Conservation (phyloP, 768 basidiomycete species). For the Tulasnella sp. region DNA sequence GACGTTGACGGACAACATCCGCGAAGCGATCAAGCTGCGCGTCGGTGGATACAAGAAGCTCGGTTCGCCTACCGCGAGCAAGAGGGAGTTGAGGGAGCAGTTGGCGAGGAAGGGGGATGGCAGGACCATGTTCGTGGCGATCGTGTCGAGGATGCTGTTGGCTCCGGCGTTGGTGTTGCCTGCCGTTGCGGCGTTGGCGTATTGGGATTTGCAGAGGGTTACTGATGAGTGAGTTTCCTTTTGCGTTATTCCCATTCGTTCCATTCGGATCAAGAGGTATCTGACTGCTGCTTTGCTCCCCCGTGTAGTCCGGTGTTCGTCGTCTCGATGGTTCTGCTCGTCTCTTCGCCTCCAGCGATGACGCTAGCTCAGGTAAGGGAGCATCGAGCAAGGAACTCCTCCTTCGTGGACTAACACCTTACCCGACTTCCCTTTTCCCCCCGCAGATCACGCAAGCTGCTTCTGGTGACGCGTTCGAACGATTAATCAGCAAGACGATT, state of each 20-base stretch:
- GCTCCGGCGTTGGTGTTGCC: slow-evolving; percentile 78
- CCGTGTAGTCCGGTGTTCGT: slow-evolving; percentile 73
- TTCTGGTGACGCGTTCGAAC: slow-evolving; percentile 83
- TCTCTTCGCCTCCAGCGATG: slow-evolving; percentile 77
- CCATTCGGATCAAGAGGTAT: no score
- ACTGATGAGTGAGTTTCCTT: slow-evolving; percentile 65
- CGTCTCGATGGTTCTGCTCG: slow-evolving; percentile 74
- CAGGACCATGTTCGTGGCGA: slow-evolving; percentile 74
- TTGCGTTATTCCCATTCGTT: background rate
- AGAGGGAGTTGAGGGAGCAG: slow-evolving; percentile 41
- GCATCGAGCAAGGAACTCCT: slow-evolving; percentile 30
- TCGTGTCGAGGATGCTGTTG: slow-evolving; percentile 82
- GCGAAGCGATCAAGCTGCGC: slow-evolving; percentile 43
- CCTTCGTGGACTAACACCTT: background rate
- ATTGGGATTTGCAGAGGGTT: slow-evolving; percentile 53
- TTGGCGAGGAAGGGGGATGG: slow-evolving; percentile 57
- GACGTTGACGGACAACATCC: slow-evolving; percentile 42
- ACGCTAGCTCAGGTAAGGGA: slow-evolving; percentile 56
- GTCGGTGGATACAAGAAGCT: slow-evolving; percentile 11
- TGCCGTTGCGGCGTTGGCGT: slow-evolving; percentile 59
- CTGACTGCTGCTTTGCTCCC: slow-evolving; percentile 2
- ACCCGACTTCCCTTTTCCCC: background rate
- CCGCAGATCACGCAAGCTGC: slow-evolving; percentile 77
- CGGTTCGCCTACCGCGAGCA: slow-evolving; percentile 26
- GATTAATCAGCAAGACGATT: slow-evolving; percentile 84